These are phyloP conservation scores for Aureobasidium vineae DNA, from an alignment of 2,329 filamentous ascomycete genomes.

Conservation along the genomic window DNA sequence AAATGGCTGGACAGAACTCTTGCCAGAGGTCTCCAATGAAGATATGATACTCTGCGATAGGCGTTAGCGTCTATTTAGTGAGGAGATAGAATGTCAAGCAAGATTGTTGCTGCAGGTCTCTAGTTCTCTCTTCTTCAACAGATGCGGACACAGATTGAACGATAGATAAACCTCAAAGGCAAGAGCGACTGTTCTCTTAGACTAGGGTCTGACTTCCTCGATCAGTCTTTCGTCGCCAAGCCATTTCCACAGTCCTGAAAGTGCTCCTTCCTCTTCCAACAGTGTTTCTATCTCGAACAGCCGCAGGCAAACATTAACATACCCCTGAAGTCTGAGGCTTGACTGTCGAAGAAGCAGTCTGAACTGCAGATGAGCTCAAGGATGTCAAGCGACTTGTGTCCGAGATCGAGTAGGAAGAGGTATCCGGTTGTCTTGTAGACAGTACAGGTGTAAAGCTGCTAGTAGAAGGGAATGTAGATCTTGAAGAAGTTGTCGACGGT, in stretches of 20 bases:
- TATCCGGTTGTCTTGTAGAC: constrained; percentile 11
- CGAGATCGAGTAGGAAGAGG: constrained; percentile 5
- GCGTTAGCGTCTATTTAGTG: background rate
- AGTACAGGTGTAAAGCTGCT: constrained; percentile 10
- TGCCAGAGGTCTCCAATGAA: constrained; percentile 33
- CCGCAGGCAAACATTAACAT: background rate
- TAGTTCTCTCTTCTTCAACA: background rate
- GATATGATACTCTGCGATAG: constrained; percentile 26
- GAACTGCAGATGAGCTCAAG: constrained; percentile 35
- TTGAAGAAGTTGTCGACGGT: background rate
- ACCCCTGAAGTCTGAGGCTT: constrained; percentile 24
- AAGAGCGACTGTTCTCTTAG: background rate
- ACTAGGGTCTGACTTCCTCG: no score
- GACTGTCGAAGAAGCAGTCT: constrained; percentile 32
- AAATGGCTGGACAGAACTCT: constrained; percentile 35
- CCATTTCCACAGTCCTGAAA: background rate
- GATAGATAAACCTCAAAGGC: background rate
- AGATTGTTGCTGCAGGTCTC: background rate
- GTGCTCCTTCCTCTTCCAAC: background rate
- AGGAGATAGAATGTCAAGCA: background rate
- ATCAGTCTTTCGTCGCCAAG: background rate
- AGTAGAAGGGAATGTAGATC: background rate
- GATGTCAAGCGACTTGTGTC: constrained; percentile 32
- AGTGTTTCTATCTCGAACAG: background rate
- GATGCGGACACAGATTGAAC: background rate